A percentile compares a stretch with the other conserved stretches of the same genome.
These are phyloP conservation scores for Nitzschia palea DNA, from an alignment of 108 stramenopile species.

Conservation along the genomic window DNA sequence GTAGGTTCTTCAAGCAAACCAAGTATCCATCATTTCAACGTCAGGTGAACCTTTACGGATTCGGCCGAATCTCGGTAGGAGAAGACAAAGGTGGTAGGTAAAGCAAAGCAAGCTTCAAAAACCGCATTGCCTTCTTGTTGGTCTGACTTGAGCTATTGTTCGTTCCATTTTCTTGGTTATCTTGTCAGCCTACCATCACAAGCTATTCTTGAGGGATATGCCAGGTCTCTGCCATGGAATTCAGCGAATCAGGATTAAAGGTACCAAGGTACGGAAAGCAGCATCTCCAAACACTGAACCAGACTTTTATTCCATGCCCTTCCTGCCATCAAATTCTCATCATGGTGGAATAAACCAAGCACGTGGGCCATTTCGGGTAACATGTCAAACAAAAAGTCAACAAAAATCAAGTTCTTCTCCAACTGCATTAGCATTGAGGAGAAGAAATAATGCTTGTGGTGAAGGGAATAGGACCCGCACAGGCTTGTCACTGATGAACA, in stretches of 20 bases:
- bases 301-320: slow-evolving; percentile 8
- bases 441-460: too few species aligned
- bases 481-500: background rate
- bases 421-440: background rate
- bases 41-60: slow-evolving; percentile 75
- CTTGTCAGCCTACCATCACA: background rate
- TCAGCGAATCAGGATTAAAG: slow-evolving; percentile 7
- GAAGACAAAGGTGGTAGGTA: slow-evolving; percentile 21
- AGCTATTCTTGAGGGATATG: background rate
- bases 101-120: background rate
- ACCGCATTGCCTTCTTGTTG: background rate
- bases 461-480: too few species aligned
- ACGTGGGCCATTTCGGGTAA: too few species aligned
- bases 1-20: slow-evolving; percentile 49
- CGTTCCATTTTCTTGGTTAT: background rate
- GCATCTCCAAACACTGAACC: slow-evolving; percentile 11
- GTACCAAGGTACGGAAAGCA: background rate
- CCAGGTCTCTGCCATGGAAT: background rate
- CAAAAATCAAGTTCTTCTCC: background rate
- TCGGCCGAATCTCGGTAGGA: slow-evolving; percentile 50
- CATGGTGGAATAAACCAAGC: too few species aligned
- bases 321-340: background rate
- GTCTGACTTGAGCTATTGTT: too few species aligned
- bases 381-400: background rate
- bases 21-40: slow-evolving; percentile 30